Base-by-base conservation (phyloP, 495 filamentous ascomycete species). In the Cercophora samala region DNA sequence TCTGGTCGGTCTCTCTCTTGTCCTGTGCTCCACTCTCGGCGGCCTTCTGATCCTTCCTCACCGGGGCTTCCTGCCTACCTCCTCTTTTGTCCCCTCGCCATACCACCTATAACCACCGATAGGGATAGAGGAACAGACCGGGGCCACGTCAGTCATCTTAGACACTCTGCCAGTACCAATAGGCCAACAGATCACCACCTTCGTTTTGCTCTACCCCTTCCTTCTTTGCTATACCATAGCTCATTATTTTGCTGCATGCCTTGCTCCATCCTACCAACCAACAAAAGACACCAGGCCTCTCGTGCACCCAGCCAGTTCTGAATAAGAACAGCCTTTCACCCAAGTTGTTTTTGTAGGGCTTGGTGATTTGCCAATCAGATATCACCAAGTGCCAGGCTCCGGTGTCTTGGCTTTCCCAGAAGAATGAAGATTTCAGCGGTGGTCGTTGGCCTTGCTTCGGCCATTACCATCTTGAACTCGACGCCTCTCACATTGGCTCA, bases 401-500 rank as follows among this genome's bases (percentile, higher is more conserved):
- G 2, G 37, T 9, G 15, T 17, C 37, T 46, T 46, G 11, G n/a
- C 37, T 46, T 56, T 22, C 22, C 11, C 53, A 21, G 3, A 56
- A 56, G n/a, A 18, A 85, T 85, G 82, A 82, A 74, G 66, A 64
- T 42, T 25, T 75, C 62, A 13, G 68, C 66, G 64, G 62, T 79
- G 58, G 67, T 70, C 68, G 58, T 71, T 62, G 73, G 74, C 73
- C 60, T 83, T n/a, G 67, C 69, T 52, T 79, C 75, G 63, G 76
- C 72, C 58, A 63, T 69, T 22, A 60, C 75, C 62, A 56, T 84
- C 21, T 67, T 83, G 37, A 62, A 65, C 59, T 73, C 60, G 29
- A 19, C 77, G 37, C 72, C 76, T 23, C 52, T 70, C 21, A 63
- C 69, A 29, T 53, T 69, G 21, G 78, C 78, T n/a, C 66, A 75